Evolutionary conservation across 2,329 filamentous ascomycete species (phyloP).

Genomic region (Aspergillus sp.): DNA sequence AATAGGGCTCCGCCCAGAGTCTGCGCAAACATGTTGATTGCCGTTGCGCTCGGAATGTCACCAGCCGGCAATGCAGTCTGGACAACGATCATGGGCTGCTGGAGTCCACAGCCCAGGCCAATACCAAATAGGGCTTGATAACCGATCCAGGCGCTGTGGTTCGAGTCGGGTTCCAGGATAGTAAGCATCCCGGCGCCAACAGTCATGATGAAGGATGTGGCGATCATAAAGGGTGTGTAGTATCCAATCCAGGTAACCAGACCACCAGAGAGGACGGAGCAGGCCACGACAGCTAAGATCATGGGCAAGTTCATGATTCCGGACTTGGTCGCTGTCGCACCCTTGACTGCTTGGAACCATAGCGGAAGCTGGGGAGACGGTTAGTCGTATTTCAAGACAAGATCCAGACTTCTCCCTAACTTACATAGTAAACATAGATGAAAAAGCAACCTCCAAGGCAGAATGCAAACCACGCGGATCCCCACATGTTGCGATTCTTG

Average conservation of each 20-base stretch:
- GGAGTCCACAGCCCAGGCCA: constrained; percentile 30
- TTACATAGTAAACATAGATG: constrained; percentile 38
- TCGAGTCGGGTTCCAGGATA: constrained; percentile 25
- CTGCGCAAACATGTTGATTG: constrained; percentile 30
- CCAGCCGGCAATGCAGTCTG: constrained; percentile 25
- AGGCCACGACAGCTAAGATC: constrained; percentile 24
- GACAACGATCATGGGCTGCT: constrained; percentile 27
- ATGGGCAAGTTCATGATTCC: constrained; percentile 33
- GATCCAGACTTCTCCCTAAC: neutral
- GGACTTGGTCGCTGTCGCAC: constrained; percentile 24
- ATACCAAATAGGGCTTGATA: constrained; percentile 32
- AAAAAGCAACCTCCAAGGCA: constrained; percentile 39
- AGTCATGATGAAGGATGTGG: constrained; percentile 22
- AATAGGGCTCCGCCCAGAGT: constrained; percentile 32
- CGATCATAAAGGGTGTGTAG: constrained; percentile 34
- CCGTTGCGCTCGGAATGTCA: constrained; percentile 29
- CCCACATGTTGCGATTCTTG: constrained; percentile 37
- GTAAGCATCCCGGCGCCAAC: constrained; percentile 30
- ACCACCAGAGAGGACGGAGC: constrained; percentile 24
- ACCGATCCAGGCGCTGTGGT: constrained; percentile 30
- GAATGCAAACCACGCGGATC: constrained; percentile 34
- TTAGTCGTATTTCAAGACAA: neutral
- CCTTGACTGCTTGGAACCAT: constrained; percentile 37
- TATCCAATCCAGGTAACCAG: constrained; percentile 28
- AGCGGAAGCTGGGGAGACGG: constrained; percentile 30